Evolutionary conservation across 257 asterid species (phyloP).

Genomic region (Rhazya stricta): DNA sequence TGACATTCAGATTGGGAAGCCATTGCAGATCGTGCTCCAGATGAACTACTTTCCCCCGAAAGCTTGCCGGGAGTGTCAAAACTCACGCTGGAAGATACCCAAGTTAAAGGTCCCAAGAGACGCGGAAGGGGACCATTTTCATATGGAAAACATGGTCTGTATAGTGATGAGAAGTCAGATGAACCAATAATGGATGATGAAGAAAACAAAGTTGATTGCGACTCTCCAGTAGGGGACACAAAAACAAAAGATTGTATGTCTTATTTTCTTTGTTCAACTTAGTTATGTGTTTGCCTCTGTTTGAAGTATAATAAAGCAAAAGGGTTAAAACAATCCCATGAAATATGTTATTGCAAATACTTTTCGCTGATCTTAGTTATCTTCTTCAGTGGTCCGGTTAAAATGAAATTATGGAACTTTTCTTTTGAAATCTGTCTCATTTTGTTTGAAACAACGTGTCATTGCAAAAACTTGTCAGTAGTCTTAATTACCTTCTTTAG

Average conservation of each 20-base stretch:
- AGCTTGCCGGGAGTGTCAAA: slow-evolving; percentile 51
- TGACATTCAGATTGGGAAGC: slow-evolving; percentile 86
- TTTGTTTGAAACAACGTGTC: background rate
- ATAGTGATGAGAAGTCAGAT: slow-evolving; percentile 65
- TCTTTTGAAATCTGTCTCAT: too few species aligned
- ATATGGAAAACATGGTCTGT: slow-evolving; percentile 56
- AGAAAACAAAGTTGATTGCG: slow-evolving; percentile 32
- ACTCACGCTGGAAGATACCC: slow-evolving; percentile 51
- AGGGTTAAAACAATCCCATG: background rate
- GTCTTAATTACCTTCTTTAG: too few species aligned
- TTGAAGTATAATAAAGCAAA: background rate
- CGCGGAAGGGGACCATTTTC: slow-evolving; percentile 94
- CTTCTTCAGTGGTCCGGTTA: background rate
- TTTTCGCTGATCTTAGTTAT: background rate
- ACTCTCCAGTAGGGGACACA: slow-evolving; percentile 25
- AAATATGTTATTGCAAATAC: background rate
- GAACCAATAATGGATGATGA: slow-evolving; percentile 36
- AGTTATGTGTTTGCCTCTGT: background rate
- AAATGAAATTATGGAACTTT: background rate
- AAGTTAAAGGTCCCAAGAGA: slow-evolving; percentile 46
- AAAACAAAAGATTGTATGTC: slow-evolving; percentile 43
- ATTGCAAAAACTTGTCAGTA: background rate
- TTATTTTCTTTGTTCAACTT: background rate
- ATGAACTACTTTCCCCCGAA: slow-evolving; percentile 62
- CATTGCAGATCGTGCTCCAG: slow-evolving; percentile 71